Base-by-base conservation (phyloP, 192 early-diverging fungal species). In the Entrophospora sp. region DNA sequence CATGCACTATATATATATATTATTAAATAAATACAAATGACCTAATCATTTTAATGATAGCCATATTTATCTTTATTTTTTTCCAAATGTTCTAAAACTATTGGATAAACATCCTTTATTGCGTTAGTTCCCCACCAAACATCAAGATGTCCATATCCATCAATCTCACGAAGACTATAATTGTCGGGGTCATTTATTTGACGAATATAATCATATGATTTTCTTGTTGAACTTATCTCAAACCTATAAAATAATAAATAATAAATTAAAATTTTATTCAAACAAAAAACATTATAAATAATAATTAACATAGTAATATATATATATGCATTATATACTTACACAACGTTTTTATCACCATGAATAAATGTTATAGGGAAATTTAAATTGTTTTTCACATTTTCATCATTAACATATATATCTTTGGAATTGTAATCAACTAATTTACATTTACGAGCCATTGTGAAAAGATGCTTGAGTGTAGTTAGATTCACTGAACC, bases 321-420 rank as follows among this genome's bases (percentile, higher is more conserved):
- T 53, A 53, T 22, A 53, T 25, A 30, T 1, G 13, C 13, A n/a
- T 53, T 6, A 4, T 9, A 60, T 34, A 52, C 62, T 64, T 64
- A 76, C 35, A 73, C 71, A 20, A 64, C 68, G 37, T 69, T 76
- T 69, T 76, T 76, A 31, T 66, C 61, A 20, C 75, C 75, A 52
- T 73, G 71, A 43, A 76, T 72, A 30, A 72, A 55, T 25, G 67
- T 22, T 27, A 76, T 69, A 8, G 74, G 74, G 10, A 70, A 31
- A n/a, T 76, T 72, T 18, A 66, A 51, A 22, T 66, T 70, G 1
- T 61, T 68, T 12, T 46, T 53, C 52, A 68, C 49, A 27, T 72
- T 45, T 30, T 76, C 61, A 64, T 72, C 65, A 5, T 43, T 61
- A 8, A 67, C 67, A n/a, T 70, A 69, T 16, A 76, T 14, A 34